These are phyloP conservation scores for Psilocybe subaeruginosa DNA, from an alignment of 768 basidiomycete species.

Conservation along the genomic window DNA sequence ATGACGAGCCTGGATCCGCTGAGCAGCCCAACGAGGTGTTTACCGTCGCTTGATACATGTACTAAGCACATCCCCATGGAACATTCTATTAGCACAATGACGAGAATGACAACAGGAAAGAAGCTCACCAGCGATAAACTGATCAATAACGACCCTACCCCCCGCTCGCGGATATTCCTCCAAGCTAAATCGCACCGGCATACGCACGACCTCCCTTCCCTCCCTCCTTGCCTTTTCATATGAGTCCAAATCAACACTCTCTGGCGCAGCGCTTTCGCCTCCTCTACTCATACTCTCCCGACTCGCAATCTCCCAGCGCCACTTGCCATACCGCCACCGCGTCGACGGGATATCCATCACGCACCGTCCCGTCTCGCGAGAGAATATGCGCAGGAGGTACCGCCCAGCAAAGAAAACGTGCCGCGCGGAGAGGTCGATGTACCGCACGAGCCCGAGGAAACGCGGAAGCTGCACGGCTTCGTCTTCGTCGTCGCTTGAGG, in stretches of 20 bases:
- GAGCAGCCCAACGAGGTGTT: conserved; percentile 46
- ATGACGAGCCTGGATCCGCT: conserved; percentile 43
- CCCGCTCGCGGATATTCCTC: conserved; percentile 8
- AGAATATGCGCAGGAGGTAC: conserved; percentile 53
- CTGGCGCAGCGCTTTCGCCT: too few species aligned
- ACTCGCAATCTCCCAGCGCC: conserved; percentile 32
- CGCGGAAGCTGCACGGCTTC: conserved; percentile 6
- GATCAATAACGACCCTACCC: conserved; percentile 34
- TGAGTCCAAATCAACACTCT: neutral
- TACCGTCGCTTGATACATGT: conserved; percentile 51
- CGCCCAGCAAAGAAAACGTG: conserved; percentile 65
- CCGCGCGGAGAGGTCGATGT: conserved; percentile 64
- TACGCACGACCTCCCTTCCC: conserved; percentile 13
- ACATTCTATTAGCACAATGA: neutral
- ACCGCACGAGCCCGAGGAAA: conserved; percentile 47
- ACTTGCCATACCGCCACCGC: conserved; percentile 34
- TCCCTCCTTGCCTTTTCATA: conserved; percentile 15
- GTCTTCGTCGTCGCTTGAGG: conserved; percentile 10
- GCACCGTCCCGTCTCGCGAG: conserved; percentile 44
- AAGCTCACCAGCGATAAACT: conserved; percentile 49
- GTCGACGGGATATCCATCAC: conserved; percentile 46
- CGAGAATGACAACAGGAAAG: neutral
- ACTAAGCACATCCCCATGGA: conserved; percentile 26
- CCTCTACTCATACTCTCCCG: neutral
- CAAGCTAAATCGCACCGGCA: conserved; percentile 14